Percentiles rank a stretch among this genome's conserved stretches.
Conservation (phyloP, 768 basidiomycete species). For the Leccinum rimulosum region DNA sequence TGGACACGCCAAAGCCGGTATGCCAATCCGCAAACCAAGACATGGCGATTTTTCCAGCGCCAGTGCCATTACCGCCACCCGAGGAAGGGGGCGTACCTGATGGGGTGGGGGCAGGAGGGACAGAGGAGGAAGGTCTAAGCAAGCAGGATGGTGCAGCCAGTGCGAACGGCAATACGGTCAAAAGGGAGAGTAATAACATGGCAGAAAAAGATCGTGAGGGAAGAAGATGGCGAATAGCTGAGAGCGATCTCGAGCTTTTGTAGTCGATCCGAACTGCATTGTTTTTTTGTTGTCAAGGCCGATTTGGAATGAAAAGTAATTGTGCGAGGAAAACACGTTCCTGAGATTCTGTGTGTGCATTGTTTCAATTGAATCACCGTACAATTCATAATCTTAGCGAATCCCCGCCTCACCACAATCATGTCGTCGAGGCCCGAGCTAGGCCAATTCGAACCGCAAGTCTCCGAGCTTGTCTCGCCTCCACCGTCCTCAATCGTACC, state of each 20-base stretch:
- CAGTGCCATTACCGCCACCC: slow-evolving; percentile 22
- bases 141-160: slow-evolving; percentile 30
- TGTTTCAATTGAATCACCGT: neutral
- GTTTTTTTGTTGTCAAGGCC: slow-evolving; percentile 13
- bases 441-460: slow-evolving; percentile 86
- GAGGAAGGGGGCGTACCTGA: slow-evolving; percentile 9
- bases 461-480: slow-evolving; percentile 73
- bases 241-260: slow-evolving; percentile 8
- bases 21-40: slow-evolving; percentile 77
- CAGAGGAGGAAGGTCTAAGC: slow-evolving; percentile 11
- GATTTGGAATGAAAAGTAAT: slow-evolving; percentile 8
- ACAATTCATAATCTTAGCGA: neutral
- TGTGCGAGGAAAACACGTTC: neutral
- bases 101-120: neutral
- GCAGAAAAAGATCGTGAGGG: slow-evolving; percentile 17
- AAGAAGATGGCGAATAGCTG: neutral
- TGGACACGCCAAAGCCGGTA: slow-evolving; percentile 42
- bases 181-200: slow-evolving; percentile 27
- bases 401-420: slow-evolving; percentile 4
- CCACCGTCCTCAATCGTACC: slow-evolving; percentile 64
- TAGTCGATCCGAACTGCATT: slow-evolving; percentile 8
- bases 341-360: neutral
- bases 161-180: slow-evolving; percentile 23
- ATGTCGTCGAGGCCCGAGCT: slow-evolving; percentile 34
- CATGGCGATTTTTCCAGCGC: slow-evolving; percentile 41